Percentiles rank a stretch among this genome's conserved stretches.
Evolutionary conservation across 2,329 filamentous ascomycete genomes (phyloP).

Genomic region (Ophiostoma angusticollis): DNA sequence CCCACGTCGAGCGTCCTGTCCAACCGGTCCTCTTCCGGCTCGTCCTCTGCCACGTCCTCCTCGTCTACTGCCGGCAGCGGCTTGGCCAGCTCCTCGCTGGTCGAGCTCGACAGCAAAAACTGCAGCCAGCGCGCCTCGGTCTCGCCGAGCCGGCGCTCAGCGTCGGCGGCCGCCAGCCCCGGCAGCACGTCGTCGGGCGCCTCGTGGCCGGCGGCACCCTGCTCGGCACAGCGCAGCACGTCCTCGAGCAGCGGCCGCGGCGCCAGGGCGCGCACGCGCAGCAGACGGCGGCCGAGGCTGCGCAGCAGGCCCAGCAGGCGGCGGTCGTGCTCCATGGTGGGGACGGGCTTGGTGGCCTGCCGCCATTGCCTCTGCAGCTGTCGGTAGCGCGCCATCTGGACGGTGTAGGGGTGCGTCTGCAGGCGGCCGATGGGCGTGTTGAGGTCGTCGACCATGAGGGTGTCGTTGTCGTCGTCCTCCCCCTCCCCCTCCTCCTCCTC

Average conservation of each 20-base stretch:
- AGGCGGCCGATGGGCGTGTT: not conserved
- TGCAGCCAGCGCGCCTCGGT: conserved; percentile 23
- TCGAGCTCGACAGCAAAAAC: conserved; percentile 19
- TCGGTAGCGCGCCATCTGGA: conserved; percentile 10
- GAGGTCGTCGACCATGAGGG: not conserved
- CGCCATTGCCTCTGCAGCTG: not conserved
- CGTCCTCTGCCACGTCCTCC: not conserved
- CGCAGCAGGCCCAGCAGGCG: conserved; percentile 19
- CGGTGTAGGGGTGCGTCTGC: conserved; percentile 12
- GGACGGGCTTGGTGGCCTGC: conserved; percentile 7
- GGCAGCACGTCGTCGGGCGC: conserved; percentile 8
- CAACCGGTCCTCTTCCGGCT: not conserved
- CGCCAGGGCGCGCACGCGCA: conserved; percentile 13
- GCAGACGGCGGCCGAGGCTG: conserved; percentile 16
- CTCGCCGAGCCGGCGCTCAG: conserved; percentile 12
- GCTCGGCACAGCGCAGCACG: conserved; percentile 11
- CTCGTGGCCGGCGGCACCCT: conserved; percentile 3
- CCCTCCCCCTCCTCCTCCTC: not conserved
- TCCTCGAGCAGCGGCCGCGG: conserved; percentile 19
- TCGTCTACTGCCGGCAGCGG: conserved; percentile 6
- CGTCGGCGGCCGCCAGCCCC: not conserved
- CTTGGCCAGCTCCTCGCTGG: conserved; percentile 16
- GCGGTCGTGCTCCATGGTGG: conserved; percentile 16
- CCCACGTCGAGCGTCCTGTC: conserved; percentile 6
- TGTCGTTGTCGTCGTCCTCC: not conserved